Base-by-base conservation (phyloP, 768 basidiomycete species). In the Pleurotus ostreatus region DNA sequence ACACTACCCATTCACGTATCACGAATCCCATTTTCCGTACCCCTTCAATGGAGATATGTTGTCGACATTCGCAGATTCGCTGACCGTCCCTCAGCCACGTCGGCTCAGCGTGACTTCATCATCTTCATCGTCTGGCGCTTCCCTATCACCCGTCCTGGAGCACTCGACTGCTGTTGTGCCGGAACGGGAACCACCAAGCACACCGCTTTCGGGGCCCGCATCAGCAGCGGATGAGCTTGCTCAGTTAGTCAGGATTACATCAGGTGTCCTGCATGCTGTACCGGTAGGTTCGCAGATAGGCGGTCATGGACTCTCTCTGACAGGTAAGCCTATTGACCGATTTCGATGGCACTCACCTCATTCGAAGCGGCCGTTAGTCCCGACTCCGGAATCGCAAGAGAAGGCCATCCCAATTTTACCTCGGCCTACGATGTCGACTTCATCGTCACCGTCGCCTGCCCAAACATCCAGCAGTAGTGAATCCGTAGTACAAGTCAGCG, bases 51-150 rank as follows among this genome's bases (percentile, higher is more conserved):
- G 25, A 41, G 41, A 46, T 16, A 26, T 46, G 15, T 7, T 46
- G 22, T 37, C 54, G 7, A 51, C 61, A 2, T 65, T 68, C 54
- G 65, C 61, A 39, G 55, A 20, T 13, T 66, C 68, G 0, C 69
- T 66, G 56, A 5, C 67, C 71, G 40, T 67, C 68, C 41, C 66
- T 34, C 5, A 60, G 81, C 55, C 22, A 12, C 54, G 57, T 6
- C 73, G 82, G 39, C 68, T 83, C 4, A 85, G 83, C 64, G 65
- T 83, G 8, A 78, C 79, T 0, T 85, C 84, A 0, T 78, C 77
- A 0, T 78, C 79, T 1, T 77, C 82, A 11, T 80, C 81, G 3
- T 82, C 83, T 11, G 81, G 78, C 13, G 79, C 77, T 0, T 82
- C 82, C 0, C 67, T 81, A 11, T 82, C 82, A 1, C 78, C 84